These are phyloP conservation scores for Nepenthes mirabilis DNA, from an alignment of 148 eudicot species.

Conservation along the genomic window DNA sequence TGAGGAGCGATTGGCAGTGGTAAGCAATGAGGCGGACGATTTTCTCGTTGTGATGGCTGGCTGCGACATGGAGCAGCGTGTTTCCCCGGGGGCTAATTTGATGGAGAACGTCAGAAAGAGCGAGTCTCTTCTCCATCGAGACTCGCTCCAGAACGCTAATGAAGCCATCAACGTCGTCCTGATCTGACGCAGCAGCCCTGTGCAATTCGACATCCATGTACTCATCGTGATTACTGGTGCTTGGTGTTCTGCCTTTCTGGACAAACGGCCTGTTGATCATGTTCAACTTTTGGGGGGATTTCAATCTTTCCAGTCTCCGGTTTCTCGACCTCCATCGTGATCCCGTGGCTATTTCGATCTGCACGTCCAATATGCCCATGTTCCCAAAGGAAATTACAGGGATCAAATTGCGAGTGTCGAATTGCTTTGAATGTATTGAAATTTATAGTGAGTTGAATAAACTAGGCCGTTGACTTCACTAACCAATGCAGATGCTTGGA, in stretches of 20 bases:
- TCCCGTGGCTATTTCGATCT: no score
- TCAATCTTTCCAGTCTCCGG: no score
- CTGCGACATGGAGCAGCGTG: constrained; percentile 19
- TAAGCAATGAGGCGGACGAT: constrained; percentile 10
- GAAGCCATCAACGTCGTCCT: not conserved
- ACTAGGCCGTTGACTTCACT: no score
- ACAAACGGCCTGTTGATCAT: not conserved
- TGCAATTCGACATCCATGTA: not conserved
- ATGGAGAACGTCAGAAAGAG: not conserved
- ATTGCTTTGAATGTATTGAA: no score
- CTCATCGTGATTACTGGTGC: not conserved
- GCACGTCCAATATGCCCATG: no score
- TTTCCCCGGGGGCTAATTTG: constrained; percentile 12
- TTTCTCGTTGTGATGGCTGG: constrained; percentile 8
- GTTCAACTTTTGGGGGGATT: no score
- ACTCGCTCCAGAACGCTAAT: not conserved
- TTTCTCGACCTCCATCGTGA: no score
- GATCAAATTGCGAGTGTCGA: no score
- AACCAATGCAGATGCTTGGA: no score
- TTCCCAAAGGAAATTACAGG: no score
- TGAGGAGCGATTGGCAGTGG: constrained; percentile 10
- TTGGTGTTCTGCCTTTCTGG: not conserved
- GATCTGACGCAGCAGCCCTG: not conserved
- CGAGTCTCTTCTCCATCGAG: not conserved
- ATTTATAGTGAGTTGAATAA: no score